These are phyloP conservation scores for Musa schizocarpa DNA, from an alignment of 176 grass and related monocot genomes.

Conservation along the genomic window DNA sequence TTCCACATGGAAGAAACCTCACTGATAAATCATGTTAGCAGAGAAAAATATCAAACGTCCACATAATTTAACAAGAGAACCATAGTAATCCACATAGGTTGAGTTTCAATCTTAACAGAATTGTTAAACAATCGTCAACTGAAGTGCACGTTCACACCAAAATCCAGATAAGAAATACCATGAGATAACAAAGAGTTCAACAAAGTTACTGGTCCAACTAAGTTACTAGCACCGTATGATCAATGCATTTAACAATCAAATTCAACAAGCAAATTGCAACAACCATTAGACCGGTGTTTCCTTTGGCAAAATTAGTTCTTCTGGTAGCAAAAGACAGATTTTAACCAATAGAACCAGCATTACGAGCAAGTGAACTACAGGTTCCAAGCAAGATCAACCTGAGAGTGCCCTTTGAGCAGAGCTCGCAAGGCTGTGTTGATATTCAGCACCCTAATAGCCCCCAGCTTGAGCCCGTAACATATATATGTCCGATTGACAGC, in stretches of 20 bases:
- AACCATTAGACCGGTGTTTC: neutral
- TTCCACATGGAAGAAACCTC: neutral
- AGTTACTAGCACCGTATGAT: neutral
- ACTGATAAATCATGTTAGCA: neutral
- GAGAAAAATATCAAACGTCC: too few relatives aligned
- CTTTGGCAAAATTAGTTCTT: neutral
- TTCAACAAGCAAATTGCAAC: neutral
- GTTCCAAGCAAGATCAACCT: constrained; percentile 27
- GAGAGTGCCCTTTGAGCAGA: constrained; percentile 68
- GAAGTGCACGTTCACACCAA: neutral
- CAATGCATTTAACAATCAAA: neutral
- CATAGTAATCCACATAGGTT: neutral
- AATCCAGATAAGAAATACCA: neutral
- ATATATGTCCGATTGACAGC: constrained; percentile 83
- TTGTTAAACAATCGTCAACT: neutral
- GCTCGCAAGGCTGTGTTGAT: constrained; percentile 84
- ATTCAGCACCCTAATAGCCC: constrained; percentile 85
- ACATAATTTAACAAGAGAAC: neutral
- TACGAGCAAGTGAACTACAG: neutral
- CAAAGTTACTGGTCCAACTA: neutral
- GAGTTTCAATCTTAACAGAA: neutral
- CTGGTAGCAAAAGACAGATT: neutral
- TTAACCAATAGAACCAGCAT: neutral
- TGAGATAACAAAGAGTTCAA: neutral
- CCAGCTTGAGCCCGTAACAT: constrained; percentile 75